These are phyloP conservation scores for Scedosporium minutisporum DNA, from an alignment of 2,329 filamentous ascomycete species.

Conservation along the genomic window DNA sequence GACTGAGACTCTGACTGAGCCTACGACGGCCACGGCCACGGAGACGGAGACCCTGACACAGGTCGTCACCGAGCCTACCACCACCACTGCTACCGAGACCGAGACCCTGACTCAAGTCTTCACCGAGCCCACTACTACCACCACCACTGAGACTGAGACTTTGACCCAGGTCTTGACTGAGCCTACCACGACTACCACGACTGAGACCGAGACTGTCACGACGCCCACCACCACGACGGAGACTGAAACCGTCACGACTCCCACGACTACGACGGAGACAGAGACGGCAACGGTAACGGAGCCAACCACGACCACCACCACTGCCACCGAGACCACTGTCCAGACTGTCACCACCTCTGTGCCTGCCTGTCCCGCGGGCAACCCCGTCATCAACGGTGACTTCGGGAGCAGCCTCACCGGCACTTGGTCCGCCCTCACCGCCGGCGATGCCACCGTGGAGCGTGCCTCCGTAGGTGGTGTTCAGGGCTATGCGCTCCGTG, in stretches of 20 bases:
- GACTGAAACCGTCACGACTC: not conserved
- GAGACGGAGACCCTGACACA: not conserved
- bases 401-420: conserved; percentile 14
- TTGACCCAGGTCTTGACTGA: not conserved
- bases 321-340: not conserved
- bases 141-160: not conserved
- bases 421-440: not conserved
- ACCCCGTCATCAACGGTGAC: conserved; percentile 14
- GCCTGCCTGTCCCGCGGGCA: not conserved
- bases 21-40: not conserved
- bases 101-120: not conserved
- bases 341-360: not conserved
- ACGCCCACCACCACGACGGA: not conserved
- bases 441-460: not conserved
- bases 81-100: not conserved
- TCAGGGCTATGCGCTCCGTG: not conserved
- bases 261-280: not conserved
- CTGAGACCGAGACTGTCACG: not conserved
- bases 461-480: not conserved
- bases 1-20: not conserved
- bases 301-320: not conserved
- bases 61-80: not conserved
- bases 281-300: not conserved
- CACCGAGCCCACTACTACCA: not conserved
- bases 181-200: not conserved